Evolutionary conservation across 495 filamentous ascomycete species (phyloP).

Genomic region (Daldinia vernicosa): DNA sequence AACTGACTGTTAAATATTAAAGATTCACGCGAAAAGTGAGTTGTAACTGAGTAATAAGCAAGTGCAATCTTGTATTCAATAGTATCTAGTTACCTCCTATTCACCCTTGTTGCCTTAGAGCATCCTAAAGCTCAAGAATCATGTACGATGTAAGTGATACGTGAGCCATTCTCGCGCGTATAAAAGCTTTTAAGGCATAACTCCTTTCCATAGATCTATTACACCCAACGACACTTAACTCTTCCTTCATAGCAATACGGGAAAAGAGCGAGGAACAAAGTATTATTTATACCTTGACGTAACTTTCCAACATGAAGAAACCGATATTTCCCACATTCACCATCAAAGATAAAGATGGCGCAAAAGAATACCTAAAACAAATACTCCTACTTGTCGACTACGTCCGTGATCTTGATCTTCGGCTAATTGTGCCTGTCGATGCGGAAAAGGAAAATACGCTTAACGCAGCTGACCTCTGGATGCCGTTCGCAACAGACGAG

Average conservation of each 20-base stretch:
- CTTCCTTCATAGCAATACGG: no score
- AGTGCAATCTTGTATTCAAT: neutral
- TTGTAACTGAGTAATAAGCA: neutral
- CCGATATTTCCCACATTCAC: neutral
- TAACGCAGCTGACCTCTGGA: neutral
- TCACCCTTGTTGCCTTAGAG: neutral
- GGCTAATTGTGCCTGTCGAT: neutral
- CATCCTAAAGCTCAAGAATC: neutral
- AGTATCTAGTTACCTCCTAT: no score
- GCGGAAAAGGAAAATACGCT: neutral
- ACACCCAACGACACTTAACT: no score
- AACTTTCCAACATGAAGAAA: no score
- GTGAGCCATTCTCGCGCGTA: neutral
- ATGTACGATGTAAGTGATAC: neutral
- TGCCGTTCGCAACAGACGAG: neutral
- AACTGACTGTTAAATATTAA: neutral
- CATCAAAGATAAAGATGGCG: neutral
- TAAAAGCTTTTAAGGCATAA: neutral
- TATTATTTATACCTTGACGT: no score
- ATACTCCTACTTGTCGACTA: neutral
- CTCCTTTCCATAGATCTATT: neutral
- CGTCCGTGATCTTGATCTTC: neutral
- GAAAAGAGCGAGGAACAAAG: no score
- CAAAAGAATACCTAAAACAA: neutral
- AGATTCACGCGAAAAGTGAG: neutral